Evolutionary conservation across 345 rosid genomes (phyloP), one percentile per base, ranked within the genome.

Genomic region (Garcia nutans): DNA sequence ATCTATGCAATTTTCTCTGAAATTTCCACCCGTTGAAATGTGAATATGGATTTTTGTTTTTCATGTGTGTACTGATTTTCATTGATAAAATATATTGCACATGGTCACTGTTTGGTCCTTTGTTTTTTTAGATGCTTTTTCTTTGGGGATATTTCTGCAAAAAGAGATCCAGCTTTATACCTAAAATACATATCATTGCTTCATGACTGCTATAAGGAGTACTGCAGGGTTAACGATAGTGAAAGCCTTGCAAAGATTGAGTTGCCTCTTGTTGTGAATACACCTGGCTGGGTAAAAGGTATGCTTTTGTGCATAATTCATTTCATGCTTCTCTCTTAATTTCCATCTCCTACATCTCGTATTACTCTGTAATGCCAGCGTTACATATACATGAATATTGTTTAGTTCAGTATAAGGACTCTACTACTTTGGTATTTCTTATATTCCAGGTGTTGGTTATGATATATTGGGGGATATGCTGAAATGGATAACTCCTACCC

Each of bases 231-330:
- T 76, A 70, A 76, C 64, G 23, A 72, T 66, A 77, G 72, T 73
- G 83, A 84, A 77, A 82, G 65, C 70, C 79, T 82, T 80, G 79
- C 76, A 72, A 71, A 74, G 81, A 75, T 69, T 52, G 91, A 78
- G 59, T 70, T 92, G 82, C 99, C 99, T 16, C 92, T 93, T 68
- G 86, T 96, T 77, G 87, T 96, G 72, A 93, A 93, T 67, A 93
- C 99, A 41, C 90, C 95, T 45, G 99, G 99, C 74, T 96, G 99
- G 99, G 97, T 96, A 73, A 96, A 96, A 92, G 99, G 99, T 89
- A 37, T 45, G 77, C 45, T 60, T 62, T 62, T 56, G 64, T 55
- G 33, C 77, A 26, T 63, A 10, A 61, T 65, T 69, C 24, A 31
- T 73, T 41, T 52, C 63, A 49, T 74, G 23, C 19, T 72, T 54